Evolutionary conservation across 805 yeast genomes (phyloP), one percentile per base, ranked within the genome.

Genomic region (Saccharomycopsis lassenensis): DNA sequence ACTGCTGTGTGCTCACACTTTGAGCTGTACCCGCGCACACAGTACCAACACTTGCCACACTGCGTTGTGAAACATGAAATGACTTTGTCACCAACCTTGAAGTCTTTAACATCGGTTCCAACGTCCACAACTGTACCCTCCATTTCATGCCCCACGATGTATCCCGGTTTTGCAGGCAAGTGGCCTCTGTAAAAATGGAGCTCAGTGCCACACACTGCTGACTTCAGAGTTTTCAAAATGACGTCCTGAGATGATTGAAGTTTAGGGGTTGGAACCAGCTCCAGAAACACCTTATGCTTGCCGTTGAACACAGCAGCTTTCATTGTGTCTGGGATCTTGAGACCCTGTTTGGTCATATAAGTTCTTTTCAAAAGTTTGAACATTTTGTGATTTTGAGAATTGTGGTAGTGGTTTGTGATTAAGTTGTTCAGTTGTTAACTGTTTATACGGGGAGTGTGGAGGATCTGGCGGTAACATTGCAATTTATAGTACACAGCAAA

Each of bases 1-100:
- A 76, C 73, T 47, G 62, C 67, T 31, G 75, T 65, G 17, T 59
- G 55, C 19, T 61, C 65, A 51, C 82, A 74, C 33, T 69, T 67
- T 2, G 76, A 72, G 7, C 75, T 61, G 36, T 63, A 57, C 1
- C 77, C 77, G 36, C 66, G 64, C 35, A 58, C 47, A 48, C 81
- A 74, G 44, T 67, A 72, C 67, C 71, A 73, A 48, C 80, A 74
- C 20, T 56, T 52, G 1, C 77, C 77, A 51, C 81, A 73, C 42
- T 72, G 78, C 7, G 69, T 62, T 5, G 79, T 73, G 44, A 70
- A 70, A 8, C 57, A 52, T 16, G 68, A 56, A 20, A 67, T 57
- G 4, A 69, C 74, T 10, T 56, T 55, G 36, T 69, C 74, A 1
- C 74, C 74, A 7, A 57, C 44, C 31, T 52, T 46, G 44, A 69